phyloP scores from a whole-genome alignment of 805 yeast genomes.

The Phaffomyces thermotolerans region DNA sequence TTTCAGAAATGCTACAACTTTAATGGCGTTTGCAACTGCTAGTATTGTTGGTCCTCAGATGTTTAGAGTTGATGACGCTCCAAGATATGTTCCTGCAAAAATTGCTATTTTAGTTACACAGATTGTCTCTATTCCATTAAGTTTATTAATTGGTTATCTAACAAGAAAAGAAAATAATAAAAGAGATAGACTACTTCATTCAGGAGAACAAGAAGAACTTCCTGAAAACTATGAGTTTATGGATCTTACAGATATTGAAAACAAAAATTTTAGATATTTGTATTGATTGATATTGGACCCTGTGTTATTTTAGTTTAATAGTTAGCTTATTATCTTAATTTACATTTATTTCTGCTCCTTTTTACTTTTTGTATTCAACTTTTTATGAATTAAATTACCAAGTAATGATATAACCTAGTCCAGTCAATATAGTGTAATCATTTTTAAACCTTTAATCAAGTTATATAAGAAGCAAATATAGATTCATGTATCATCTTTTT shows the following conservation, averaged over 20 bases:
- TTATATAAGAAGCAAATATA: no score
- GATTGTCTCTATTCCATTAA: conserved; percentile 35
- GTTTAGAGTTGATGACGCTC: conserved; percentile 41
- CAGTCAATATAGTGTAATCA: no score
- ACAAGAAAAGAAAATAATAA: conserved; percentile 39
- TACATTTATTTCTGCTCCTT: no score
- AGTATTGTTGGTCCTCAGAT: conserved; percentile 57
- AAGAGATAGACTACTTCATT: conserved; percentile 29
- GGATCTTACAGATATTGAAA: conserved; percentile 10
- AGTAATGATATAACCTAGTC: no score
- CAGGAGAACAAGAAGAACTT: not conserved
- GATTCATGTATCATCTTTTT: no score
- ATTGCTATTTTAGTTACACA: conserved; percentile 47
- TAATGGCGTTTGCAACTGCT: conserved; percentile 47
- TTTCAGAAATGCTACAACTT: conserved; percentile 42
- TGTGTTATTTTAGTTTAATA: not conserved
- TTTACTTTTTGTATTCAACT: no score
- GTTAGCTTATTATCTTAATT: no score
- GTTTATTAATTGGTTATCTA: conserved; percentile 33
- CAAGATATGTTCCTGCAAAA: conserved; percentile 52
- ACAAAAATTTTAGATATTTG: conserved; percentile 7
- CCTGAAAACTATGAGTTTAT: conserved; percentile 6
- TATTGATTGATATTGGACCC: not conserved
- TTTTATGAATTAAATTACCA: no score
- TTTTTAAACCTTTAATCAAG: no score